Conservation (phyloP, 345 rosid species). For the Sonneratia alba region DNA sequence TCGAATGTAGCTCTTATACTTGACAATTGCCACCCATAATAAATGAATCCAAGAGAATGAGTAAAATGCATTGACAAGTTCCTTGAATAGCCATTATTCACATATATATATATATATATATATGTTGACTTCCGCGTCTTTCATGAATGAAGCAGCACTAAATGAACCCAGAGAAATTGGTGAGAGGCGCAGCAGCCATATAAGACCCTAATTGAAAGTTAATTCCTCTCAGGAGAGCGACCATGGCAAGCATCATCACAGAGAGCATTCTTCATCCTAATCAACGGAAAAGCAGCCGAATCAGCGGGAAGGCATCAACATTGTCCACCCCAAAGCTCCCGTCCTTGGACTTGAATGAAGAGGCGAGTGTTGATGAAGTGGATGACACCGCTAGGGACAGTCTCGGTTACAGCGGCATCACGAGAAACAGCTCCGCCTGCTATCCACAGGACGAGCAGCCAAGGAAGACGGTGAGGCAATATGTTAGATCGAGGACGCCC, state of each 20-base stretch:
- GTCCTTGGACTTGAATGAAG: slow-evolving; percentile 33
- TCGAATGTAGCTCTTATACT: too few relatives aligned
- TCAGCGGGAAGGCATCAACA: background rate
- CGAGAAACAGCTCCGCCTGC: slow-evolving; percentile 10
- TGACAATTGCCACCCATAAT: too few relatives aligned
- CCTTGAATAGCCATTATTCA: too few relatives aligned
- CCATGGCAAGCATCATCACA: slow-evolving; percentile 1
- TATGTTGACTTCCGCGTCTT: background rate
- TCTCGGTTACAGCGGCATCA: slow-evolving; percentile 11
- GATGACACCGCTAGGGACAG: background rate
- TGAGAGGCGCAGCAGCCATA: background rate
- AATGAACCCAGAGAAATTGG: background rate
- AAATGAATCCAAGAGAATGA: too few relatives aligned
- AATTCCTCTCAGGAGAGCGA: background rate
- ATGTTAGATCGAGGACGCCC: slow-evolving; percentile 62
- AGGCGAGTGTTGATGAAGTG: slow-evolving; percentile 9
- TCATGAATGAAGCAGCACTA: background rate
- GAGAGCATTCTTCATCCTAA: background rate
- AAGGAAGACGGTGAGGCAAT: slow-evolving; percentile 40
- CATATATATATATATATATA: too few relatives aligned
- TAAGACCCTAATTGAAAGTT: background rate
- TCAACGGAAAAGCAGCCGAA: background rate
- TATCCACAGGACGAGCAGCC: background rate
- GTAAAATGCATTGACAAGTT: too few relatives aligned
- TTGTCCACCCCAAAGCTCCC: slow-evolving; percentile 3